These are phyloP conservation scores for Exophiala lecanii-corni DNA, from an alignment of 2,329 filamentous ascomycete genomes.

Conservation along the genomic window DNA sequence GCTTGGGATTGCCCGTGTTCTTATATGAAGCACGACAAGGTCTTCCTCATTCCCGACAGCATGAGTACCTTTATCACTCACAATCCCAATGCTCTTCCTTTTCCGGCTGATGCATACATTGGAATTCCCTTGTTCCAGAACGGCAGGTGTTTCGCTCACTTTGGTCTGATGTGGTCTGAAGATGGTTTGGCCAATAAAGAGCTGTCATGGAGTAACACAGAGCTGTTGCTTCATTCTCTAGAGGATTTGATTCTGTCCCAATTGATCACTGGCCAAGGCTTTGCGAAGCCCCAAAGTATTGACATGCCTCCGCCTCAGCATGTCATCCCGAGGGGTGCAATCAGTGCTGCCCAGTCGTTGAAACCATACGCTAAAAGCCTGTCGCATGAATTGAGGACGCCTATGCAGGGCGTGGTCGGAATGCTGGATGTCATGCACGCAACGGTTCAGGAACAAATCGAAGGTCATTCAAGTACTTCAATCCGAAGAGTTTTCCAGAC, in stretches of 20 bases:
- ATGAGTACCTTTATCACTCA: conserved; percentile 55
- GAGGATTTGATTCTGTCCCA: conserved; percentile 62
- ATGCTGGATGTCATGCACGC: conserved; percentile 75
- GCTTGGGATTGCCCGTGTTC: conserved; percentile 62
- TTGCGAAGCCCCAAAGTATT: conserved; percentile 32
- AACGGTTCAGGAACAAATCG: conserved; percentile 62
- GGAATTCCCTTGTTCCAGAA: conserved; percentile 62
- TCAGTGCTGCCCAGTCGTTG: conserved; percentile 58
- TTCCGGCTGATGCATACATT: conserved; percentile 62
- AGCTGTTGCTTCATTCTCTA: conserved; percentile 63
- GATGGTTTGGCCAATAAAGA: conserved; percentile 54
- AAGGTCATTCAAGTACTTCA: conserved; percentile 47
- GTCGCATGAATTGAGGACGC: conserved; percentile 67
- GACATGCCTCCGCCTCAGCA: conserved; percentile 31
- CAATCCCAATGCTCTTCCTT: conserved; percentile 58
- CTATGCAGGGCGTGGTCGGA: conserved; percentile 71
- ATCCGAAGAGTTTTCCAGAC: conserved; percentile 55
- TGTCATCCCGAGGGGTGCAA: conserved; percentile 51
- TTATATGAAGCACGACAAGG: conserved; percentile 68
- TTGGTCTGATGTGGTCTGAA: conserved; percentile 67
- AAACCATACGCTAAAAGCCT: conserved; percentile 68
- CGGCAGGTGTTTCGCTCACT: conserved; percentile 63
- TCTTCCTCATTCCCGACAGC: conserved; percentile 62
- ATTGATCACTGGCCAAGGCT: conserved; percentile 51
- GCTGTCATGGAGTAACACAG: conserved; percentile 62